A percentile compares a stretch with the other conserved stretches of the same genome.
Evolutionary conservation across 495 filamentous ascomycete species (phyloP).

Genomic region (Trichoderma reesei): DNA sequence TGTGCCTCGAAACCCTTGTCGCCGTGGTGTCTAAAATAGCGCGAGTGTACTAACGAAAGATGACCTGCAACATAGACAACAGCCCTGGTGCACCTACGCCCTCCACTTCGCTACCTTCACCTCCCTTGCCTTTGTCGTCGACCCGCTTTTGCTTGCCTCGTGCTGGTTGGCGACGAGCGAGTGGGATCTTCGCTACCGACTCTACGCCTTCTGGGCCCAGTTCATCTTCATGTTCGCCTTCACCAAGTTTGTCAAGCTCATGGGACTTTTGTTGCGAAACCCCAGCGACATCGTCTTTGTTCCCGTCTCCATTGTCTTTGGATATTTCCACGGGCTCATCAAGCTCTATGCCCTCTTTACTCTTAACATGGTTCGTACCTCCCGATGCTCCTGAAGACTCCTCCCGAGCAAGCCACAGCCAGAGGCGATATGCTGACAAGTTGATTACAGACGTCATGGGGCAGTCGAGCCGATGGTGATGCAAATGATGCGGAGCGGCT

Average conservation of each 20-base stretch:
- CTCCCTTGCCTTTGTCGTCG: constrained; percentile 56
- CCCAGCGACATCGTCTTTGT: constrained; percentile 59
- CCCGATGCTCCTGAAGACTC: no score
- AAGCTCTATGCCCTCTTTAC: constrained; percentile 68
- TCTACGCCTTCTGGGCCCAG: constrained; percentile 40
- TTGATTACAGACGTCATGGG: constrained; percentile 51
- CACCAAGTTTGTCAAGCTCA: constrained; percentile 68
- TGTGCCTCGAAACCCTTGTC: constrained; percentile 1
- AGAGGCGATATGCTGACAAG: neutral
- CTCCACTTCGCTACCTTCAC: constrained; percentile 66
- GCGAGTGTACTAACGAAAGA: constrained; percentile 8
- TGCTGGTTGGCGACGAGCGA: constrained; percentile 39
- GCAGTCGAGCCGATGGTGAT: constrained; percentile 57
- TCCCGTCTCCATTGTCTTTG: constrained; percentile 66
- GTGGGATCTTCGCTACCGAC: constrained; percentile 31
- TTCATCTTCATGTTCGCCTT: constrained; percentile 41
- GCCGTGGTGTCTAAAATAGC: constrained; percentile 2
- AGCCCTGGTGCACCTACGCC: constrained; percentile 68
- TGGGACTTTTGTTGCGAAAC: constrained; percentile 62
- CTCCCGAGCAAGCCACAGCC: no score
- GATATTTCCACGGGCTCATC: constrained; percentile 67
- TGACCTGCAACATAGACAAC: constrained; percentile 38
- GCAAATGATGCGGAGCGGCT: constrained; percentile 49
- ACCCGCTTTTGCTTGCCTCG: constrained; percentile 50
- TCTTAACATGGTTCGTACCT: constrained; percentile 53